Base-by-base conservation (phyloP, 306 rosid genomes). In the Sechiopsis laciniata region DNA sequence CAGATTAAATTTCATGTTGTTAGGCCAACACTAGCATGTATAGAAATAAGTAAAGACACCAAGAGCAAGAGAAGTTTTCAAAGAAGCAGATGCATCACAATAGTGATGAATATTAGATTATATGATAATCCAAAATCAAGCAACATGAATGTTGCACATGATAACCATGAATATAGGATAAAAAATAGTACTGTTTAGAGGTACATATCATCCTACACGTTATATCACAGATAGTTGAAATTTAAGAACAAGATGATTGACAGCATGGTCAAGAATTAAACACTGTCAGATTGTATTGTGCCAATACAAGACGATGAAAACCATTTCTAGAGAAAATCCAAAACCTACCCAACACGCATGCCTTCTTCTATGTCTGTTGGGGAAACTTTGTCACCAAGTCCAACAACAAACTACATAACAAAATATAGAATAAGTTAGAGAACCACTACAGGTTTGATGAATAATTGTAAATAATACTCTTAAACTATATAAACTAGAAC, bases 291-390 rank as follows among this genome's bases (percentile, higher is more conserved):
- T 5, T n/a, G 12, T 1, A 62, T 5, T 37, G 12, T 1, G 10
- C 12, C 32, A 40, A 65, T 4, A 45, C 5, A 66, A 48, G 42
- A 22, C 2, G 0, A 17, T 13, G 17, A 69, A 40, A 50, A 69
- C 1, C 16, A 26, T 52, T 8, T 4, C 46, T 24, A 70, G 7
- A 46, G 19, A 70, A 16, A 2, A 16, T 8, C 40, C 73, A 55
- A 52, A 52, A 80, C 93, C 72, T 88, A 94, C 99, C 99, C 99
- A 58, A 95, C 99, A 58, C 99, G 97, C 99, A 95, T 95, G 70
- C 99, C 99, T 82, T 95, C 99, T 81, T 95, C 99, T 59, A 95
- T 95, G 78, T 95, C 99, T 13, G 99, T 95, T 46, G 99, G 99
- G 69, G 99, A 95, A 80, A 95, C 97, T 84, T 95, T 95, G 81